Evolutionary conservation across 164 flowering plant genomes (phyloP).

Genomic region (Berberis thunbergii): DNA sequence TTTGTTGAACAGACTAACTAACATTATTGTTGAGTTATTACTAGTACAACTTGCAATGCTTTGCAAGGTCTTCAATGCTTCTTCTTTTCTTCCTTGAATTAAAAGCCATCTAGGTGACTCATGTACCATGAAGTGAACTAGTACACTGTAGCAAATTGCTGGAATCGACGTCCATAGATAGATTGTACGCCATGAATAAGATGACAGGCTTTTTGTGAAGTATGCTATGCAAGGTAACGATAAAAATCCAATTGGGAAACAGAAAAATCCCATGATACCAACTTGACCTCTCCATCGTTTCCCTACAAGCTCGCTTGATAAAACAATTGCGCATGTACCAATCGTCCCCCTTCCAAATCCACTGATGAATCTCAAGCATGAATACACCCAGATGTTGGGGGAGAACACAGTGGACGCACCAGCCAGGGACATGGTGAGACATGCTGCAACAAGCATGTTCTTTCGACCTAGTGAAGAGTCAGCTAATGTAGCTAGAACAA

Average conservation of each 20-base stretch:
- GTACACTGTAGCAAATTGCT: slow-evolving; percentile 23
- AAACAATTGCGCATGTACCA: slow-evolving; percentile 46
- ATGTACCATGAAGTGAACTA: slow-evolving; percentile 24
- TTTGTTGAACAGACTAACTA: too few relatives aligned
- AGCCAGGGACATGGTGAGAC: slow-evolving; percentile 35
- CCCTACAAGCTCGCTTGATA: slow-evolving; percentile 54
- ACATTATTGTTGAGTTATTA: background rate
- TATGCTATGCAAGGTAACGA: slow-evolving; percentile 62
- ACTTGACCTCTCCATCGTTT: slow-evolving; percentile 51
- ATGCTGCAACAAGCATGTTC: slow-evolving; percentile 44
- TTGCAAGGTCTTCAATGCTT: slow-evolving; percentile 35
- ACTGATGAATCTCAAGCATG: slow-evolving; percentile 32
- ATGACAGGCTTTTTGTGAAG: slow-evolving; percentile 18
- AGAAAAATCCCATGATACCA: slow-evolving; percentile 42
- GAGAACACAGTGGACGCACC: slow-evolving; percentile 27
- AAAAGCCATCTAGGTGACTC: slow-evolving; percentile 86
- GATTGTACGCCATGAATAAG: slow-evolving; percentile 43
- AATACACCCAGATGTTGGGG: slow-evolving; percentile 55
- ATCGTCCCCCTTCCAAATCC: slow-evolving; percentile 59
- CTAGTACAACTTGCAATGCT: slow-evolving; percentile 11
- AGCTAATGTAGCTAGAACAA: slow-evolving; percentile 46
- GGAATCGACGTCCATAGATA: slow-evolving; percentile 48
- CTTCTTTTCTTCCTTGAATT: slow-evolving; percentile 39
- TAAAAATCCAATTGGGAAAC: slow-evolving; percentile 53
- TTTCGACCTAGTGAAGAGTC: slow-evolving; percentile 66